Evolutionary conservation across 768 basidiomycete genomes (phyloP).

Genomic region (Rhodocollybia butyracea): DNA sequence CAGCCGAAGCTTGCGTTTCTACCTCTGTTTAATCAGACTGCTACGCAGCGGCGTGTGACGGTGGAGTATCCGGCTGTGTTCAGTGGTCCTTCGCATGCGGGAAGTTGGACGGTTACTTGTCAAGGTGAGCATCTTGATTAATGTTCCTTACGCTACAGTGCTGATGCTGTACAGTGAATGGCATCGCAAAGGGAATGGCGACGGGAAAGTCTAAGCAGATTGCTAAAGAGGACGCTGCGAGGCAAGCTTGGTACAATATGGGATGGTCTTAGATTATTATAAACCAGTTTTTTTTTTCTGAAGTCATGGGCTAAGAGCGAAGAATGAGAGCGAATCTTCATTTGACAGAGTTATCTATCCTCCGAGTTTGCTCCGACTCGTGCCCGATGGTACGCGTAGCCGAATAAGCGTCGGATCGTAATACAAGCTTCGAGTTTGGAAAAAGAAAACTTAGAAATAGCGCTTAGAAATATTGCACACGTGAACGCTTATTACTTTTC

Average conservation of each 20-base stretch:
- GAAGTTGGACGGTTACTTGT: conserved; percentile 64
- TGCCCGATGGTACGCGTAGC: too few species aligned
- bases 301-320: too few species aligned
- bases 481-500: neutral
- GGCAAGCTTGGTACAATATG: conserved; percentile 68
- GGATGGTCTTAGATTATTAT: conserved; percentile 60
- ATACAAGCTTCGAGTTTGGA: too few species aligned
- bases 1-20: conserved; percentile 62
- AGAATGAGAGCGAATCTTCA: too few species aligned
- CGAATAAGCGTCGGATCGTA: too few species aligned
- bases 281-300: too few species aligned
- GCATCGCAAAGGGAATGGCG: conserved; percentile 64
- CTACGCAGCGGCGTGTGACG: conserved; percentile 57
- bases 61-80: conserved; percentile 61
- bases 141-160: neutral
- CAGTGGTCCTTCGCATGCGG: conserved; percentile 64
- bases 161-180: conserved; percentile 52
- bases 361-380: too few species aligned
- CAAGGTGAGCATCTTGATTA: conserved; percentile 47
- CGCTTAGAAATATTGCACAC: neutral
- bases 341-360: too few species aligned
- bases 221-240: conserved; percentile 77
- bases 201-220: conserved; percentile 67
- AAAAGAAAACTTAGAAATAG: too few species aligned
- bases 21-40: conserved; percentile 73